These are phyloP conservation scores for Collybia nuda DNA, from an alignment of 768 basidiomycete genomes.

Conservation along the genomic window DNA sequence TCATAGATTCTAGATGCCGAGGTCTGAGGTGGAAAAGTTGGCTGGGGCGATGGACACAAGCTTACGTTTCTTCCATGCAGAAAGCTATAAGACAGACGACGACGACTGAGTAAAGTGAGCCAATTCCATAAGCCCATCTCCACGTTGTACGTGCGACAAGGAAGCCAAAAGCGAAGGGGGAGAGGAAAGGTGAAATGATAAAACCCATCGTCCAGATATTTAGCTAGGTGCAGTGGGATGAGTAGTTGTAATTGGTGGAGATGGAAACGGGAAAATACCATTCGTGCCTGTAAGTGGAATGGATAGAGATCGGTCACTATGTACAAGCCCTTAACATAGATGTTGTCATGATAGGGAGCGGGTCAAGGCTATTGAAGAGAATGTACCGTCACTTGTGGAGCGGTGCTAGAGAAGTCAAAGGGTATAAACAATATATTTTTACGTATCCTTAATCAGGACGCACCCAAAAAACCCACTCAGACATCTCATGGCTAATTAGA, in stretches of 20 bases:
- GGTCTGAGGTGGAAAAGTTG: conserved; percentile 1
- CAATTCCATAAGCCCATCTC: conserved; percentile 70
- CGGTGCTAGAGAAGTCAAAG: neutral
- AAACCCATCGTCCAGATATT: conserved; percentile 63
- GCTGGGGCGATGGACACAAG: conserved; percentile 4
- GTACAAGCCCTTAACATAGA: conserved; percentile 46
- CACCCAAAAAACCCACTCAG: conserved; percentile 58
- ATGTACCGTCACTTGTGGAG: conserved; percentile 59
- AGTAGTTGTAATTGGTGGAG: neutral
- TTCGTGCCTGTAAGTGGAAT: conserved; percentile 68
- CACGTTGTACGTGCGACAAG: conserved; percentile 57
- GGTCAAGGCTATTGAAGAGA: conserved; percentile 2
- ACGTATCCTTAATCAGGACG: neutral
- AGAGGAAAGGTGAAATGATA: conserved; percentile 59
- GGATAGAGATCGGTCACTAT: conserved; percentile 65
- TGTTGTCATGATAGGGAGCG: neutral
- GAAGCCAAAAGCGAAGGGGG: conserved; percentile 69
- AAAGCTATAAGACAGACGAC: conserved; percentile 41
- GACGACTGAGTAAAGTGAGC: conserved; percentile 52
- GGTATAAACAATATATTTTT: neutral
- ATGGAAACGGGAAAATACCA: conserved; percentile 36
- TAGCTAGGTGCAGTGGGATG: conserved; percentile 28
- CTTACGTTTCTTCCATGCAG: conserved; percentile 61
- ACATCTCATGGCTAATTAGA: conserved; percentile 50
- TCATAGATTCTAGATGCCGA: conserved; percentile 44